Evolutionary conservation across 306 rosid species (phyloP).

Genomic region (Prunus fruticosa): DNA sequence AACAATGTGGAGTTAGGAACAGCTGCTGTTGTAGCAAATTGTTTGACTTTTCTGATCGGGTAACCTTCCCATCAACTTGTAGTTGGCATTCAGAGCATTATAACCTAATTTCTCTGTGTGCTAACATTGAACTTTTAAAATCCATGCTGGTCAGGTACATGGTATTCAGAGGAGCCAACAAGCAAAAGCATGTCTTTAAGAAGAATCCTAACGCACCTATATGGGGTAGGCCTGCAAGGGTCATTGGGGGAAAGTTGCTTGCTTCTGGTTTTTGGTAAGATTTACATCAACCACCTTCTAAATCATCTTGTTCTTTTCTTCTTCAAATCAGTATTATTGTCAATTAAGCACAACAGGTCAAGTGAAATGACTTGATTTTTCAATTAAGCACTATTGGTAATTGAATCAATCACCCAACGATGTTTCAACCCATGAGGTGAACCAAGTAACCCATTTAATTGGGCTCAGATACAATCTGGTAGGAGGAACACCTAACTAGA

Average conservation of each 20-base stretch:
- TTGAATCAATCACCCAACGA: too few species aligned
- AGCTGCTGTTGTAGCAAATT: conserved; percentile 59
- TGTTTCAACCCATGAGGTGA: too few species aligned
- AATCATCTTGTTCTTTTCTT: conserved; percentile 9
- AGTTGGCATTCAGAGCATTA: conserved; percentile 9
- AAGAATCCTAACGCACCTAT: conserved; percentile 83
- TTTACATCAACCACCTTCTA: conserved; percentile 17
- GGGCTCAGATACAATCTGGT: too few species aligned
- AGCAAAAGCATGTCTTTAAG: conserved; percentile 87
- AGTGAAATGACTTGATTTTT: too few species aligned
- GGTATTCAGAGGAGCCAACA: conserved; percentile 97
- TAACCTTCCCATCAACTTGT: conserved; percentile 27
- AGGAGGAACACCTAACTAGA: too few species aligned
- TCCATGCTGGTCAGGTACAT: conserved; percentile 53
- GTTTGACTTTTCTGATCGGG: conserved; percentile 81
- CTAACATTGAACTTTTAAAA: background rate
- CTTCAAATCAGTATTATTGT: background rate
- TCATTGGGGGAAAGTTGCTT: conserved; percentile 87
- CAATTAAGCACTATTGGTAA: too few species aligned
- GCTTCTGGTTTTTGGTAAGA: conserved; percentile 97
- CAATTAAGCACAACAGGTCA: too few species aligned
- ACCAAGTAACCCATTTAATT: too few species aligned
- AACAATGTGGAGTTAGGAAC: conserved; percentile 71
- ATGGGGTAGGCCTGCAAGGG: conserved; percentile 87
- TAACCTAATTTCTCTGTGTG: background rate